Conservation (phyloP, 2,329 filamentous ascomycete genomes). For the Talaromyces sp. region DNA sequence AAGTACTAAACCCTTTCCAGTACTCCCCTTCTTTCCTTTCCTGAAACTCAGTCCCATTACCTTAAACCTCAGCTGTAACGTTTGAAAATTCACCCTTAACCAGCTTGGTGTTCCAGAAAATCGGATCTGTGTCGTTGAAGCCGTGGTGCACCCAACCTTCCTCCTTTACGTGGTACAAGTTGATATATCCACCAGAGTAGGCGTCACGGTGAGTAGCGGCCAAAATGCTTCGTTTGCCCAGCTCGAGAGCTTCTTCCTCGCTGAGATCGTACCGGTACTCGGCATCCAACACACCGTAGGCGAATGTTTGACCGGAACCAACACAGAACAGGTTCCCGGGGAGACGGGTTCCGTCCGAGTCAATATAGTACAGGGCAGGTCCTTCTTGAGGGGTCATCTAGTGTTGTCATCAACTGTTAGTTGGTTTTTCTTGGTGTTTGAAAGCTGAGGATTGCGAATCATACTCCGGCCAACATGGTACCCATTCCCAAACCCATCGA, state of each 20-base stretch:
- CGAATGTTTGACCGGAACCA: slow-evolving; percentile 96
- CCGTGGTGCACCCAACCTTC: slow-evolving; percentile 98
- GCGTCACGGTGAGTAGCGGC: slow-evolving; percentile 96
- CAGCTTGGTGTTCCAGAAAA: slow-evolving; percentile 99
- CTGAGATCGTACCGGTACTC: slow-evolving; percentile 88
- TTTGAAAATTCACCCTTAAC: slow-evolving; percentile 98
- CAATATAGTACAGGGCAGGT: slow-evolving; percentile 97
- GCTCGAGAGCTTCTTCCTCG: slow-evolving; percentile 82
- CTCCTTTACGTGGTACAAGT: slow-evolving; percentile 98
- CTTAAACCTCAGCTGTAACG: slow-evolving; percentile 68
- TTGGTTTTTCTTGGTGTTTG: not conserved
- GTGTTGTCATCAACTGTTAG: not conserved
- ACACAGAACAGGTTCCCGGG: slow-evolving; percentile 97
- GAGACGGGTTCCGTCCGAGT: slow-evolving; percentile 90
- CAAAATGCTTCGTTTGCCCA: slow-evolving; percentile 87
- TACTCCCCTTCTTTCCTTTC: not conserved
- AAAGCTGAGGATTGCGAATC: slow-evolving; percentile 64
- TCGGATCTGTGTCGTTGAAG: slow-evolving; percentile 96
- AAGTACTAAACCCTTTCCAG: not conserved
- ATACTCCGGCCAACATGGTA: slow-evolving; percentile 98
- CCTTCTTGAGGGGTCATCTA: slow-evolving; percentile 70
- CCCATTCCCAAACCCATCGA: slow-evolving; percentile 98
- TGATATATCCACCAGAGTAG: slow-evolving; percentile 98
- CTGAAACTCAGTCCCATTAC: not conserved
- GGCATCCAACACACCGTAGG: slow-evolving; percentile 94